Percentiles rank a stretch among this genome's conserved stretches.
Conservation (phyloP, 495 filamentous ascomycete genomes). For the Lasiosphaeris hirsuta region DNA sequence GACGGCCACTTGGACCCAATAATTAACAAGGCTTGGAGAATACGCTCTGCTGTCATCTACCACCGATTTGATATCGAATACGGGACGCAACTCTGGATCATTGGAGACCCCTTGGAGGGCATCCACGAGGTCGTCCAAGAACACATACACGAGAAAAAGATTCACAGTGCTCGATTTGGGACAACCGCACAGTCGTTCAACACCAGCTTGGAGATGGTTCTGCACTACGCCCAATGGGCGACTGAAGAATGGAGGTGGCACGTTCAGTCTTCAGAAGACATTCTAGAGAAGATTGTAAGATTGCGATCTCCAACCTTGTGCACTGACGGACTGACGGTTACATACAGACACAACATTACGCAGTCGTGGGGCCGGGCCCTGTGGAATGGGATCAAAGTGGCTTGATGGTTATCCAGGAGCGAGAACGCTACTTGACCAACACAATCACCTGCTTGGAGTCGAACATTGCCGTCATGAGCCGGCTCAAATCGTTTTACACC, state of each 20-base stretch:
- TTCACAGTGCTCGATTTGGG: neutral
- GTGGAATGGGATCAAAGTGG: neutral
- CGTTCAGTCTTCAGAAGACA: constrained; percentile 4
- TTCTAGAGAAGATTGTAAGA: neutral
- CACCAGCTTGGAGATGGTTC: neutral
- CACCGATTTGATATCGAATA: constrained; percentile 7
- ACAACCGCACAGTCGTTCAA: constrained; percentile 1
- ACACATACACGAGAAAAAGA: constrained; percentile 4
- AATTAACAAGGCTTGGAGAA: neutral
- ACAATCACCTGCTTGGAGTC: constrained; percentile 4
- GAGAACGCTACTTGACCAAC: neutral
- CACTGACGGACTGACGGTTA: neutral
- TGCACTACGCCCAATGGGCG: constrained; percentile 8
- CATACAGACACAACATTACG: constrained; percentile 1
- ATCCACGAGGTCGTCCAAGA: constrained; percentile 4
- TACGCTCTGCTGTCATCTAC: constrained; percentile 2
- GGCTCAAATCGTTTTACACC: constrained; percentile 2
- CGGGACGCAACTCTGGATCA: constrained; percentile 7
- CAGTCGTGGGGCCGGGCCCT: neutral
- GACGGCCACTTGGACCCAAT: neutral
- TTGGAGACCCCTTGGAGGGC: constrained; percentile 2
- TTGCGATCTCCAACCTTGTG: neutral
- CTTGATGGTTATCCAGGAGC: neutral
- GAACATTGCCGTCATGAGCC: constrained; percentile 4
- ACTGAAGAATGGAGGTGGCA: constrained; percentile 5